A percentile compares a stretch with the other conserved stretches of the same genome.
These are phyloP conservation scores for Bryum argenteum DNA, from an alignment of 225 moss, liverwort and hornwort species.

Conservation along the genomic window DNA sequence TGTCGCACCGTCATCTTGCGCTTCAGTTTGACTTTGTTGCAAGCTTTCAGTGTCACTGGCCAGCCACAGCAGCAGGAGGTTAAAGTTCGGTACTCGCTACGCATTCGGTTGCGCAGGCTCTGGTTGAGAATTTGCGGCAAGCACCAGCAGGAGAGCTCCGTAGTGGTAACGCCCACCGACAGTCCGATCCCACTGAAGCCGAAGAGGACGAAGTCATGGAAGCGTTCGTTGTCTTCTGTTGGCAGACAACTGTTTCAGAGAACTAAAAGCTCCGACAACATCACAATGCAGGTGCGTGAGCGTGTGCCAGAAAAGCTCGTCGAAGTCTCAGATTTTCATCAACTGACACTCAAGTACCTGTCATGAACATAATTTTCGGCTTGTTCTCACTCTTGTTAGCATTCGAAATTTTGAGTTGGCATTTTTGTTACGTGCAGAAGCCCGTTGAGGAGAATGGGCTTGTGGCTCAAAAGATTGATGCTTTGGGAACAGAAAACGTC, in stretches of 20 bases:
- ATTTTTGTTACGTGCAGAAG: constrained; percentile 12
- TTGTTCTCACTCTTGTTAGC: too few species aligned
- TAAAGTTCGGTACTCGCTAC: constrained; percentile 35
- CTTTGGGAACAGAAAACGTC: constrained; percentile 21
- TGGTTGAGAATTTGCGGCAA: constrained; percentile 50
- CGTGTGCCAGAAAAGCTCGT: background rate
- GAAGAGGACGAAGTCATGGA: constrained; percentile 25
- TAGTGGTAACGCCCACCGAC: constrained; percentile 3
- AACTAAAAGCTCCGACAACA: constrained; percentile 20
- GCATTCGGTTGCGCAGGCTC: constrained; percentile 37
- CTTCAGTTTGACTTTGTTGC: constrained; percentile 32
- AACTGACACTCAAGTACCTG: background rate
- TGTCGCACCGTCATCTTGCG: constrained; percentile 28
- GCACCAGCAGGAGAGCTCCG: constrained; percentile 15
- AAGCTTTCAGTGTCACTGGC: constrained; percentile 25
- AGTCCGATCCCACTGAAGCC: background rate
- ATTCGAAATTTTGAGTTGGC: too few species aligned
- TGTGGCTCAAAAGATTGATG: constrained; percentile 28
- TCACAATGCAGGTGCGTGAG: constrained; percentile 34
- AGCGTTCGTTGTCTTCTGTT: constrained; percentile 22
- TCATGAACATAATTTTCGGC: background rate
- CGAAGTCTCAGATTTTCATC: background rate
- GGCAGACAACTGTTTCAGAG: constrained; percentile 27
- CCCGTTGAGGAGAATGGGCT: constrained; percentile 26
- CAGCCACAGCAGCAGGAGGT: constrained; percentile 12